Conservation (phyloP, 495 filamentous ascomycete species). For the Aspergillus saccharolyticus region DNA sequence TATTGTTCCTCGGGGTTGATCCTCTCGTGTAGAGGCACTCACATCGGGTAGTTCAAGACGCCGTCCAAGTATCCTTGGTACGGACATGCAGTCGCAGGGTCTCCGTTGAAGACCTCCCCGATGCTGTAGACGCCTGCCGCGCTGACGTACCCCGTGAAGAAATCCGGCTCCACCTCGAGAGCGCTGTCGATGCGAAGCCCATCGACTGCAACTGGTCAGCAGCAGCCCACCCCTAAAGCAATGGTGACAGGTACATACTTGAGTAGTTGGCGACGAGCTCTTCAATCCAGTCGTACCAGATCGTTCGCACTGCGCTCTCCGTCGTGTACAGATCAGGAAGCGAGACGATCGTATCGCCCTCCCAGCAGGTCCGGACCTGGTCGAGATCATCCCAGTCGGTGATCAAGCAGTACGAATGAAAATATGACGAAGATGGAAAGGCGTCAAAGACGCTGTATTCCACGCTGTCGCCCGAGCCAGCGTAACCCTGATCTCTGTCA, state of each 20-base stretch:
- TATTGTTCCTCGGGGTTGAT: neutral
- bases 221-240: neutral
- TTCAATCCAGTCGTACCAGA: slow-evolving; percentile 63
- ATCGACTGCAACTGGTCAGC: slow-evolving; percentile 47
- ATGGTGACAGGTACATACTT: slow-evolving; percentile 26
- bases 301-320: slow-evolving; percentile 46
- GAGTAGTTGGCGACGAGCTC: slow-evolving; percentile 50
- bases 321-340: slow-evolving; percentile 70
- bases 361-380: slow-evolving; percentile 55
- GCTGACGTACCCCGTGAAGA: slow-evolving; percentile 58
- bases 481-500: slow-evolving; percentile 43
- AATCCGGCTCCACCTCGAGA: slow-evolving; percentile 66
- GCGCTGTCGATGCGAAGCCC: slow-evolving; percentile 74
- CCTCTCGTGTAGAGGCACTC: neutral
- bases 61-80: slow-evolving; percentile 60
- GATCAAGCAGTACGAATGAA: slow-evolving; percentile 62
- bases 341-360: slow-evolving; percentile 54
- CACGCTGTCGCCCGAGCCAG: slow-evolving; percentile 47
- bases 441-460: slow-evolving; percentile 60
- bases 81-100: slow-evolving; percentile 53
- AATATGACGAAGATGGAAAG: slow-evolving; percentile 61
- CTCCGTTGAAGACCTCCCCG: slow-evolving; percentile 64
- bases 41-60: slow-evolving; percentile 61
- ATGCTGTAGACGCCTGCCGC: slow-evolving; percentile 67
- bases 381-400: slow-evolving; percentile 54